Evolutionary conservation across 2,329 filamentous ascomycete genomes (phyloP).

Genomic region (Trichoderma sp.): DNA sequence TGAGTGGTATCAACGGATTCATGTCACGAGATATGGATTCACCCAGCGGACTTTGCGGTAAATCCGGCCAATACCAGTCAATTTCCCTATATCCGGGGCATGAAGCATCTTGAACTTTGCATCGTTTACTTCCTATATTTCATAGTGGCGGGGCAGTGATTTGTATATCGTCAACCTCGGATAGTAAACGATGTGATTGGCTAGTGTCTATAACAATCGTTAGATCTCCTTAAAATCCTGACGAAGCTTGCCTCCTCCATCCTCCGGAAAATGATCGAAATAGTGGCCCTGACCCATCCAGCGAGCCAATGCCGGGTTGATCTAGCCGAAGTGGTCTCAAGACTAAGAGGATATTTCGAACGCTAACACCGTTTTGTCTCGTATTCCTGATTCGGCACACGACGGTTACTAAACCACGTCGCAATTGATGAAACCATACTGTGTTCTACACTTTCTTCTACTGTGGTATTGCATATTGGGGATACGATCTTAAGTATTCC

Average conservation of each 20-base stretch:
- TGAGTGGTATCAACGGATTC: not conserved
- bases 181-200: not conserved
- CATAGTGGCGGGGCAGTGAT: not conserved
- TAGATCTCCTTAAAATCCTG: not conserved
- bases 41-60: not conserved
- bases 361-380: not conserved
- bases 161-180: not conserved
- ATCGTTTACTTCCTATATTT: not conserved
- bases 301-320: not conserved
- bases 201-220: not conserved
- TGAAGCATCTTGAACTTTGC: not conserved
- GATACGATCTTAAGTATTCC: not conserved
- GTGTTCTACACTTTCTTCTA: not conserved
- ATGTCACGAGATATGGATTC: not conserved
- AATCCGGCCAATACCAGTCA: not conserved
- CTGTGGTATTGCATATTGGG: conserved; percentile 4
- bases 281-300: not conserved
- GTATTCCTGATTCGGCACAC: conserved; percentile 16
- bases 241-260: not conserved
- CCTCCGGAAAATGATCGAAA: not conserved
- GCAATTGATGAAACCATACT: not conserved
- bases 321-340: not conserved
- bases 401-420: not conserved
- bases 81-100: not conserved
- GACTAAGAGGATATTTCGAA: not conserved